phyloP scores from a whole-genome alignment of 2,329 filamentous ascomycete species.

The Gnomoniopsis sp. region DNA sequence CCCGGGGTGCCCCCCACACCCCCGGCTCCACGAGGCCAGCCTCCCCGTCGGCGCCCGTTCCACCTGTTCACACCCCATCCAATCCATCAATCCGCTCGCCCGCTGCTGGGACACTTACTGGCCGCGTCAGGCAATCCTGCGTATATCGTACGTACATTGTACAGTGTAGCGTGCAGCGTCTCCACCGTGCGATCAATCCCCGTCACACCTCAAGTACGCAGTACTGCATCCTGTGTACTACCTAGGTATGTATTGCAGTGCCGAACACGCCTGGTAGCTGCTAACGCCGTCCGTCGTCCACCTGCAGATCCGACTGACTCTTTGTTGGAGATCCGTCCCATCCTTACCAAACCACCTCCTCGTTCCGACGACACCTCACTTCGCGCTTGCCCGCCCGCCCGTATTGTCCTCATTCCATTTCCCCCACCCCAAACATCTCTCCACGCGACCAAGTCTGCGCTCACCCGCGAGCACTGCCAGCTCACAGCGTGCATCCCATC shows the following conservation, averaged over 20 bases:
- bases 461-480: slow-evolving; percentile 1
- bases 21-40: too few species aligned
- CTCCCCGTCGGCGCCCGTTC: too few species aligned
- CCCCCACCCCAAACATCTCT: background rate
- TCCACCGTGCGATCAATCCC: too few species aligned
- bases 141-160: too few species aligned
- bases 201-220: too few species aligned
- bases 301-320: background rate
- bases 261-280: slow-evolving; percentile 1
- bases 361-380: background rate
- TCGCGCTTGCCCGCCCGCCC: background rate
- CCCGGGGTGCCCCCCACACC: too few species aligned
- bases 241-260: background rate
- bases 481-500: background rate
- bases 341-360: background rate
- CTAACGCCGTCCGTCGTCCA: background rate
- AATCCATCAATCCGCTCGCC: background rate
- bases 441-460: background rate
- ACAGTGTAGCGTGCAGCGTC: too few species aligned
- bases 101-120: background rate
- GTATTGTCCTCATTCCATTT: background rate
- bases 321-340: background rate
- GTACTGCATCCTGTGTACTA: too few species aligned
- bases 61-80: too few species aligned
- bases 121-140: too few species aligned